Conservation (phyloP, 768 basidiomycete genomes). For the Chiua virens region DNA sequence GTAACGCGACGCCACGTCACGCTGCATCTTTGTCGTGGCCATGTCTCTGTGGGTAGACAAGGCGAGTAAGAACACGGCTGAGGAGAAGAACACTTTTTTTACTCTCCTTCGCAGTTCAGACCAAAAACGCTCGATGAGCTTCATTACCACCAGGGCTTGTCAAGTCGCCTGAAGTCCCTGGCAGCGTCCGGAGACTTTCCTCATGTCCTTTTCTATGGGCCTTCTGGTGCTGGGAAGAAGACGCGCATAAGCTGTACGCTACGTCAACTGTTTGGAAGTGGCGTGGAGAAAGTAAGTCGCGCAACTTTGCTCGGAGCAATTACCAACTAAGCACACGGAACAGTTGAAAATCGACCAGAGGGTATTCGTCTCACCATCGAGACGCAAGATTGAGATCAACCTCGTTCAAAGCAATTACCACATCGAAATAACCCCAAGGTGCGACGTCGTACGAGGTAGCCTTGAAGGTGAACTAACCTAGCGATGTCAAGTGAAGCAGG, state of each 20-base stretch:
- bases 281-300: conserved; percentile 83
- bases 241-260: conserved; percentile 91
- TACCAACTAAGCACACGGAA: not conserved
- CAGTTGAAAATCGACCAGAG: conserved; percentile 98
- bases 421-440: conserved; percentile 97
- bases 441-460: conserved; percentile 12
- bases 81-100: not conserved
- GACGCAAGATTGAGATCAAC: conserved; percentile 93
- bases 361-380: conserved; percentile 91
- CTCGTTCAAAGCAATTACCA: conserved; percentile 98
- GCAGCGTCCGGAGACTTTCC: conserved; percentile 93
- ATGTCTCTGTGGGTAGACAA: conserved; percentile 77
- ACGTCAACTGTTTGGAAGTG: conserved; percentile 84
- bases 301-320: not conserved
- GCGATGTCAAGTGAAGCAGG: conserved; percentile 80
- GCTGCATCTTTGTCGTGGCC: not conserved
- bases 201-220: conserved; percentile 96
- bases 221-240: conserved; percentile 97
- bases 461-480: not conserved
- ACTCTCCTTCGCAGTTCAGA: conserved; percentile 58
- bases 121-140: conserved; percentile 82
- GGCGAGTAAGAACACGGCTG: conserved; percentile 3
- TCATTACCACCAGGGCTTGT: conserved; percentile 84
- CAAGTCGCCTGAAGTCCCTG: conserved; percentile 75
- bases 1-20: conserved; percentile 24